Conservation (phyloP, 1,284 basidiomycete genomes). For the Boletellus deceptivus region DNA sequence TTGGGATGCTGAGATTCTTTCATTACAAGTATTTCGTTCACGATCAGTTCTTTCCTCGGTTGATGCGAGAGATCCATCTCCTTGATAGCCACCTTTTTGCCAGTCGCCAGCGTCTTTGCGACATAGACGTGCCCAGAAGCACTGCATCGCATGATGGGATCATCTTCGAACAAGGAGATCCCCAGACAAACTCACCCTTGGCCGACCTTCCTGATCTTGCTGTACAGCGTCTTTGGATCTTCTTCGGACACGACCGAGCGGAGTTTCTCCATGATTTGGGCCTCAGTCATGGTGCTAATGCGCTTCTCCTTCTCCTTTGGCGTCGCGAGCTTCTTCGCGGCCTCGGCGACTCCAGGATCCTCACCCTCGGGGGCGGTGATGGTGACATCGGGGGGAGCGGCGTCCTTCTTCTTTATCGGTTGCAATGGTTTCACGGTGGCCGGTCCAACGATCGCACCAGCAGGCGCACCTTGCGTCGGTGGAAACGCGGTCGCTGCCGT, state of each 20-base stretch:
- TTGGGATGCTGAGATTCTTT: slow-evolving; percentile 98
- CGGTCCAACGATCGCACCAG: slow-evolving; percentile 51
- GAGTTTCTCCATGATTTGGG: slow-evolving; percentile 98
- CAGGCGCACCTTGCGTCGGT: slow-evolving; percentile 44
- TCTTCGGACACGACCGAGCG: slow-evolving; percentile 83
- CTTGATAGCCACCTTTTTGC: slow-evolving; percentile 97
- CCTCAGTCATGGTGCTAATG: slow-evolving; percentile 95
- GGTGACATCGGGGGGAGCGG: slow-evolving; percentile 36
- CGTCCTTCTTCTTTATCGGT: slow-evolving; percentile 60
- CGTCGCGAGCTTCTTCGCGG: slow-evolving; percentile 58
- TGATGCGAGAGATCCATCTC: slow-evolving; percentile 98
- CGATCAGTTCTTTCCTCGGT: slow-evolving; percentile 95
- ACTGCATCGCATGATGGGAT: slow-evolving; percentile 50
- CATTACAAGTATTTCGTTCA: slow-evolving; percentile 99
- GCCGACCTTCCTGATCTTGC: slow-evolving; percentile 98
- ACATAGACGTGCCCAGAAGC: slow-evolving; percentile 99
- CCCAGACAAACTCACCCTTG: slow-evolving; percentile 67
- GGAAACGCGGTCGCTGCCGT: slow-evolving; percentile 34
- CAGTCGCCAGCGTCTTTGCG: slow-evolving; percentile 85
- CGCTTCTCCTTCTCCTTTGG: slow-evolving; percentile 71
- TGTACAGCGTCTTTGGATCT: slow-evolving; percentile 89
- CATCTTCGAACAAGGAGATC: neutral
- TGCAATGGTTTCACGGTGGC: slow-evolving; percentile 76
- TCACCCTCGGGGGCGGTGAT: slow-evolving; percentile 44
- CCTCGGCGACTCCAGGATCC: slow-evolving; percentile 61